A percentile compares a stretch with the other conserved stretches of the same genome.
These are phyloP conservation scores for Irpex sp. DNA, from an alignment of 1,284 basidiomycete species.

Conservation along the genomic window DNA sequence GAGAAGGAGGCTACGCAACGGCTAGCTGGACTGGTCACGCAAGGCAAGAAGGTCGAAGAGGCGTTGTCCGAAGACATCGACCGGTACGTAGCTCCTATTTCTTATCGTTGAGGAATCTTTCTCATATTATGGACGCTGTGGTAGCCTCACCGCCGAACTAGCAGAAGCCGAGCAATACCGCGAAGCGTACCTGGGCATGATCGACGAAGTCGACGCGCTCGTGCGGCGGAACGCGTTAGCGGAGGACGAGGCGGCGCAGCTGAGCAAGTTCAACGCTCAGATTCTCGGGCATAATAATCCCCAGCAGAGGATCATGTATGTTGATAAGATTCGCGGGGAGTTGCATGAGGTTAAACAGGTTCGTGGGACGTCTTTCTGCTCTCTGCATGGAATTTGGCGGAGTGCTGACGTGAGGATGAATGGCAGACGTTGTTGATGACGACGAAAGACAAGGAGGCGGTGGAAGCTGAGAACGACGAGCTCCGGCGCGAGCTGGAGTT, in stretches of 20 bases:
- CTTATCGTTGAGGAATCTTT: no score
- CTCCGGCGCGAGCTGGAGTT: conserved; percentile 56
- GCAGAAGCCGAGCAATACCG: conserved; percentile 55
- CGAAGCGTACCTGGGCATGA: conserved; percentile 57
- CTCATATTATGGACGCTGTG: no score
- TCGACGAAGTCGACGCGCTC: conserved; percentile 57
- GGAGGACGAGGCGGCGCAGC: conserved; percentile 59
- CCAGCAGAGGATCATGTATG: conserved; percentile 67
- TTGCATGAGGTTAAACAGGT: conserved; percentile 69
- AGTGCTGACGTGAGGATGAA: not conserved
- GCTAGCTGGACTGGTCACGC: conserved; percentile 43
- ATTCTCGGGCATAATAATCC: conserved; percentile 72
- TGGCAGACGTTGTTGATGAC: conserved; percentile 50
- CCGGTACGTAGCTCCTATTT: conserved; percentile 39
- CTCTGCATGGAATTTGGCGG: no score
- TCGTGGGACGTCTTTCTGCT: conserved; percentile 14
- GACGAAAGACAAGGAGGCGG: conserved; percentile 49
- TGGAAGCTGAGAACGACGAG: conserved; percentile 42
- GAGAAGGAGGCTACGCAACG: conserved; percentile 47
- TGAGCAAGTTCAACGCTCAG: conserved; percentile 72
- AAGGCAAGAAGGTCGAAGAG: conserved; percentile 56
- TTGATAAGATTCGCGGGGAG: conserved; percentile 65
- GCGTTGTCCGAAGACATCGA: conserved; percentile 56
- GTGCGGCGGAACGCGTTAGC: conserved; percentile 66
- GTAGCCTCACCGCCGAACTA: conserved; percentile 53